Percentiles rank a stretch among this genome's conserved stretches.
phyloP scores from a whole-genome alignment of 345 rosid species.

The Trapa bicornis region DNA sequence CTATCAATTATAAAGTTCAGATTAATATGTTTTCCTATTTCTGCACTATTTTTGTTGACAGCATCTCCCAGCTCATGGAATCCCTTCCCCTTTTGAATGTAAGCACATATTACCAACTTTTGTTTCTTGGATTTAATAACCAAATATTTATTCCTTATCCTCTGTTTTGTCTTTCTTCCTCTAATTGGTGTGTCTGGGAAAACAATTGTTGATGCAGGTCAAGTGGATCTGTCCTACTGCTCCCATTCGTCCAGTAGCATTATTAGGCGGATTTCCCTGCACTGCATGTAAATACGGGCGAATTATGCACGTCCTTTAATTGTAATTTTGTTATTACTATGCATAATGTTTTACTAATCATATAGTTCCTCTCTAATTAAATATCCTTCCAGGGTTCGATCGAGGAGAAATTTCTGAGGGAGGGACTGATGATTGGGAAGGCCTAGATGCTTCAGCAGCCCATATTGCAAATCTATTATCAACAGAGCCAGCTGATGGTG shows the following conservation, averaged over 20 bases:
- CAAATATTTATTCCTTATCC: not conserved
- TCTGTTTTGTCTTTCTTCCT: not conserved
- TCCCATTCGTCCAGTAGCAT: conserved; percentile 17
- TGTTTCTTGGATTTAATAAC: not conserved
- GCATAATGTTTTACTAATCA: not conserved
- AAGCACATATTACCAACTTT: conserved; percentile 2
- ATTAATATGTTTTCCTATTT: not conserved
- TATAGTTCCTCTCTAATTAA: not conserved
- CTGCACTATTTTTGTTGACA: conserved; percentile 1
- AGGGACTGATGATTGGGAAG: conserved; percentile 16
- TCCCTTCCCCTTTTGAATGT: conserved; percentile 17
- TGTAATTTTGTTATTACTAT: not conserved
- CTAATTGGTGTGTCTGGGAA: not conserved
- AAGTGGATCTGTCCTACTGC: conserved; percentile 23
- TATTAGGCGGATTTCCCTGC: conserved; percentile 17
- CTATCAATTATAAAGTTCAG: not conserved
- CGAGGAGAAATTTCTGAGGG: conserved; percentile 14
- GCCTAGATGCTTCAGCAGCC: conserved; percentile 19
- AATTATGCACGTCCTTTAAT: not conserved
- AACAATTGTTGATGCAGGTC: conserved; percentile 9
- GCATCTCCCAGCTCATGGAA: conserved; percentile 17
- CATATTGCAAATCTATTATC: conserved; percentile 17
- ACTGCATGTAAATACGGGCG: conserved; percentile 11
- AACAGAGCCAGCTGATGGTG: conserved; percentile 20
- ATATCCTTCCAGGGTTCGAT: conserved; percentile 16